phyloP scores from a whole-genome alignment of 2,329 filamentous ascomycete genomes.

The Macrophomina pseudophaseolina region DNA sequence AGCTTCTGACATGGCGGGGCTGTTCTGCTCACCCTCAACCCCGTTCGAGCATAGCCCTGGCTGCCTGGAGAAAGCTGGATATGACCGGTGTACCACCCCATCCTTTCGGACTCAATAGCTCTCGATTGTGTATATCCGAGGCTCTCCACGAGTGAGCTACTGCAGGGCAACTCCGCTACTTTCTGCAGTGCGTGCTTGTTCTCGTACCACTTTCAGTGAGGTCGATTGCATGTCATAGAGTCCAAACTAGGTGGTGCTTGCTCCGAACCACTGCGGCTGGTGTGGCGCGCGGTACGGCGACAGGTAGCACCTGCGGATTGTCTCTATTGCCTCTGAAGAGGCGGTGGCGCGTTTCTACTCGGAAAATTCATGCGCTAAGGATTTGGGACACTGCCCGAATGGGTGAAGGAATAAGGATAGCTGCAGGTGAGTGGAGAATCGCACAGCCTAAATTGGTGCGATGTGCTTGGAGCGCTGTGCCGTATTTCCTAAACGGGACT shows the following conservation, averaged over 20 bases:
- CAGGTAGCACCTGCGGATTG: no score
- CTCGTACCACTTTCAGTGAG: neutral
- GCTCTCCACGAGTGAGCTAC: neutral
- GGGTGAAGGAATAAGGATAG: neutral
- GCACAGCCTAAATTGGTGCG: neutral
- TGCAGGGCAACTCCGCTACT: neutral
- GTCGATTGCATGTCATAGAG: no score
- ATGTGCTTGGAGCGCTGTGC: neutral
- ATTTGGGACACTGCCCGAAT: neutral
- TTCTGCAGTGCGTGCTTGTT: neutral
- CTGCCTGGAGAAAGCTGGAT: neutral
- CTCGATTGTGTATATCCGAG: neutral
- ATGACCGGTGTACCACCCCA: neutral
- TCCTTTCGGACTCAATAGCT: neutral
- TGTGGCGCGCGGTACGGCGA: no score
- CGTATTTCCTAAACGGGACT: neutral
- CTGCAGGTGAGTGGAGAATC: conserved; percentile 3
- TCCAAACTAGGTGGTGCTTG: no score
- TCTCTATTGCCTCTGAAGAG: neutral
- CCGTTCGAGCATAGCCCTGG: neutral
- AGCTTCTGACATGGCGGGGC: no score
- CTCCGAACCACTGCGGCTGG: no score
- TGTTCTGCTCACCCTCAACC: no score
- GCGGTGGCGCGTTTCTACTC: neutral
- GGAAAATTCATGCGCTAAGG: neutral